Evolutionary conservation across 306 rosid genomes (phyloP).

Genomic region (Quercus glauca): DNA sequence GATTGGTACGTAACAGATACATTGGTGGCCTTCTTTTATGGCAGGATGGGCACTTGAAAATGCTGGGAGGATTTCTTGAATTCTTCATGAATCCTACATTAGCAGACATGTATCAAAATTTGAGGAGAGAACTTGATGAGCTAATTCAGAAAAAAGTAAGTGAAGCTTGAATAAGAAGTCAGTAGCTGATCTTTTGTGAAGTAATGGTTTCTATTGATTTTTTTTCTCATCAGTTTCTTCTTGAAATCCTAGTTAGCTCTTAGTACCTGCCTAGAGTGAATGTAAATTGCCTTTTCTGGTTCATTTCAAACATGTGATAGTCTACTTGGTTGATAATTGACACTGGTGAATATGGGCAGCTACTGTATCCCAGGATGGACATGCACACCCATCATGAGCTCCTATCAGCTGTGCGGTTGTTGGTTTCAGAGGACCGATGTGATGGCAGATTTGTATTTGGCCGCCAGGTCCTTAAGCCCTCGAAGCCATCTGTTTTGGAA

Average conservation of each 20-base stretch:
- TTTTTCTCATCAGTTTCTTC: slow-evolving; percentile 15
- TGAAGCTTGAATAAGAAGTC: slow-evolving; percentile 8
- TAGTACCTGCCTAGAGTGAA: background rate
- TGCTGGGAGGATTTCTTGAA: slow-evolving; percentile 94
- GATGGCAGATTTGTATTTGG: slow-evolving; percentile 79
- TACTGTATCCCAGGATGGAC: slow-evolving; percentile 69
- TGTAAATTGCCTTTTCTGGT: background rate
- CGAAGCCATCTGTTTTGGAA: slow-evolving; percentile 34
- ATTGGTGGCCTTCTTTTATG: slow-evolving; percentile 15
- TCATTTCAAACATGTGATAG: background rate
- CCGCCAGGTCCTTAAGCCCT: slow-evolving; percentile 49
- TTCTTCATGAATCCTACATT: slow-evolving; percentile 79
- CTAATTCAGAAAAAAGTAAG: slow-evolving; percentile 82
- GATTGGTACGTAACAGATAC: background rate
- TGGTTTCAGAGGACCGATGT: slow-evolving; percentile 54
- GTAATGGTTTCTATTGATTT: background rate
- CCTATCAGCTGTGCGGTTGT: slow-evolving; percentile 69
- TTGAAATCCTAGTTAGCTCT: slow-evolving; percentile 8
- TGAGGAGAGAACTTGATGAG: slow-evolving; percentile 74
- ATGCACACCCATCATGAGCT: slow-evolving; percentile 57
- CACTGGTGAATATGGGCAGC: slow-evolving; percentile 43
- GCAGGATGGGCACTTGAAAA: slow-evolving; percentile 87
- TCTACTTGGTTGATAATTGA: background rate
- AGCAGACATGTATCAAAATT: slow-evolving; percentile 65
- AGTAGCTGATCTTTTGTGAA: background rate